Evolutionary conservation across 176 grass and related monocot genomes (phyloP).

Genomic region (Eragrostis nindensis): DNA sequence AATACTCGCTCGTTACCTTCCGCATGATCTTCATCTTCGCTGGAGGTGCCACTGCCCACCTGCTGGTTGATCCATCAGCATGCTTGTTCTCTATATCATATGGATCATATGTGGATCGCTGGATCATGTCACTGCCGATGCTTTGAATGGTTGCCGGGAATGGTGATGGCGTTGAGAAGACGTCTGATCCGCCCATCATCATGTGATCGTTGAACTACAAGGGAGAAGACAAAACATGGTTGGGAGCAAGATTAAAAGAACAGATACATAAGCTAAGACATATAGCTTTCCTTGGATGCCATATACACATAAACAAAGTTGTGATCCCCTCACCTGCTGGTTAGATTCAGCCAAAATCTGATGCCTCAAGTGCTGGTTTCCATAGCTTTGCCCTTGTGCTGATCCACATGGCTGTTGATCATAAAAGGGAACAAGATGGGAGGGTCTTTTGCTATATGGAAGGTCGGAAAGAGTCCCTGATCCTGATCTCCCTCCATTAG

Average conservation of each 20-base stretch:
- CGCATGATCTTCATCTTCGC: conserved; percentile 75
- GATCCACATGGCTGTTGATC: conserved; percentile 48
- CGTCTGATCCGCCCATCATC: conserved; percentile 50
- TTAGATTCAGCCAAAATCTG: conserved; percentile 45
- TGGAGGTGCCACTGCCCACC: conserved; percentile 57
- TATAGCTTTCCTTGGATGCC: neutral
- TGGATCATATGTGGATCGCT: conserved; percentile 49
- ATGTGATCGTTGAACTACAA: conserved; percentile 62
- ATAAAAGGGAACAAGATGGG: conserved; percentile 66
- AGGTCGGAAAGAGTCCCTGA: conserved; percentile 55
- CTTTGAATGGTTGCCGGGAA: conserved; percentile 51
- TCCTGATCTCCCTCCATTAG: conserved; percentile 73
- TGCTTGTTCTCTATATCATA: conserved; percentile 33
- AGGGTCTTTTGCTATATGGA: conserved; percentile 62
- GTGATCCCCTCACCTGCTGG: conserved; percentile 48
- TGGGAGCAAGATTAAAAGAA: neutral
- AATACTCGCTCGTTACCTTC: conserved; percentile 56
- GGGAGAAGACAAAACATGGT: conserved; percentile 1
- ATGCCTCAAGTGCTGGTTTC: conserved; percentile 51
- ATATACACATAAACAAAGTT: neutral
- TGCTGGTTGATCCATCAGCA: neutral
- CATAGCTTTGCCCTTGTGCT: conserved; percentile 48
- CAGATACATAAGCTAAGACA: neutral
- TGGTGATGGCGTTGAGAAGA: neutral
- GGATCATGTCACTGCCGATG: conserved; percentile 58